Evolutionary conservation across 805 yeast species (phyloP).

Genomic region (Saturnispora zaruensis): DNA sequence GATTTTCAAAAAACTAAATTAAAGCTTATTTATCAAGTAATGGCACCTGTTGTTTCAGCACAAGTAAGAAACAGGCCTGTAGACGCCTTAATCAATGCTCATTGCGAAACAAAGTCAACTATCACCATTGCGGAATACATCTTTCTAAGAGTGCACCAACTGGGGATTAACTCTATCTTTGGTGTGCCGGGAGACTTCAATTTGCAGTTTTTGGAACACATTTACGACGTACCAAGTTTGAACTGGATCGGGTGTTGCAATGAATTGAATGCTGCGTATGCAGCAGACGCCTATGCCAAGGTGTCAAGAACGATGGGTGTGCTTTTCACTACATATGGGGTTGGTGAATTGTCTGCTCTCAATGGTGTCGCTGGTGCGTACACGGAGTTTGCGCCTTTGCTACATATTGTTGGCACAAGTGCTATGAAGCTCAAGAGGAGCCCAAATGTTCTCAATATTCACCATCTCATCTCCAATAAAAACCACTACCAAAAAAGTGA

Average conservation of each 20-base stretch:
- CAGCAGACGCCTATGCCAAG: conserved; percentile 85
- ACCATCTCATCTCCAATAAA: conserved; percentile 51
- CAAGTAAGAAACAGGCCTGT: not conserved
- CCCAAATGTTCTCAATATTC: conserved; percentile 28
- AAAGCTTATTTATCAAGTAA: not conserved
- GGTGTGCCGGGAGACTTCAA: conserved; percentile 83
- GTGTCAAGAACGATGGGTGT: conserved; percentile 57
- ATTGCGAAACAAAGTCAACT: conserved; percentile 1
- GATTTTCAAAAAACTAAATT: too few species aligned
- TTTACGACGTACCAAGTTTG: conserved; percentile 64
- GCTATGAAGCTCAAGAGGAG: conserved; percentile 15
- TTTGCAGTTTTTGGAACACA: conserved; percentile 61
- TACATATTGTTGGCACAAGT: conserved; percentile 72
- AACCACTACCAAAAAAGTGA: conserved; percentile 49
- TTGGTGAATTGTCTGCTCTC: conserved; percentile 77
- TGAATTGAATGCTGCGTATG: conserved; percentile 81
- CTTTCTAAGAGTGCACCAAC: conserved; percentile 70
- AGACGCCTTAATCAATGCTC: not conserved
- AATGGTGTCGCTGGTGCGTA: conserved; percentile 84
- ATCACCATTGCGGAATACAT: conserved; percentile 33
- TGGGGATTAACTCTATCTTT: conserved; percentile 60
- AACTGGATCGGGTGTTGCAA: conserved; percentile 90
- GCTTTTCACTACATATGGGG: conserved; percentile 80
- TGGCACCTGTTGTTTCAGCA: conserved; percentile 1
- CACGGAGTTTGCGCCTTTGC: conserved; percentile 80